A percentile compares a stretch with the other conserved stretches of the same genome.
Evolutionary conservation across 1,139 yeast species (phyloP).

Genomic region (Casaregolazyma suthepensis): DNA sequence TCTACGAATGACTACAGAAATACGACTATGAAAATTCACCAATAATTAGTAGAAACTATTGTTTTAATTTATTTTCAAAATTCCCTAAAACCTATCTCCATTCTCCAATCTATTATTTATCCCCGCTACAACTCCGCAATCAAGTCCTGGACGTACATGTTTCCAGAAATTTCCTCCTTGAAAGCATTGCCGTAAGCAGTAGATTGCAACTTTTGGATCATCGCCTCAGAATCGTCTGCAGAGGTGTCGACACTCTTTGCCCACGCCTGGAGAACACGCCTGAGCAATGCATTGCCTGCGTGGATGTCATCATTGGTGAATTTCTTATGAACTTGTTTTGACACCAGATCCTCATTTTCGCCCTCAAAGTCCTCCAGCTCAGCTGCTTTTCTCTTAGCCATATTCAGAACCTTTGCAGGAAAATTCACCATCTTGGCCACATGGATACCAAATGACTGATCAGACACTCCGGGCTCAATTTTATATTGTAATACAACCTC

Average conservation of each 20-base stretch:
- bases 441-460: conserved; percentile 94
- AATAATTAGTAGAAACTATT: too few relatives aligned
- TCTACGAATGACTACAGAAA: too few relatives aligned
- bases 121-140: conserved; percentile 11
- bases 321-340: conserved; percentile 32
- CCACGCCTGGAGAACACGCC: conserved; percentile 58
- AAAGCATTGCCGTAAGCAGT: conserved; percentile 23
- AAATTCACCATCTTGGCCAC: conserved; percentile 94
- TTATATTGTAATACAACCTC: conserved; percentile 85
- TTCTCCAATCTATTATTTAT: too few relatives aligned
- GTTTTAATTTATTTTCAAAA: too few relatives aligned
- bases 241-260: conserved; percentile 42
- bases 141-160: conserved; percentile 17
- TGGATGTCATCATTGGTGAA: conserved; percentile 43
- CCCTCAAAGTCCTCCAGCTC: conserved; percentile 68
- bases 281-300: conserved; percentile 51
- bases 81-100: too few relatives aligned
- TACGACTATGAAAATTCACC: too few relatives aligned
- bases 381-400: conserved; percentile 92
- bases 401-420: conserved; percentile 77
- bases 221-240: conserved; percentile 34
- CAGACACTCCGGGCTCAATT: conserved; percentile 88
- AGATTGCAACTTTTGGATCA: conserved; percentile 37
- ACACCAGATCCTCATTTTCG: conserved; percentile 34
- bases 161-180: conserved; percentile 12